Percentiles rank a stretch among this genome's conserved stretches.
phyloP scores from a whole-genome alignment of 2,329 filamentous ascomycete genomes.

The Penicillium glabrum region DNA sequence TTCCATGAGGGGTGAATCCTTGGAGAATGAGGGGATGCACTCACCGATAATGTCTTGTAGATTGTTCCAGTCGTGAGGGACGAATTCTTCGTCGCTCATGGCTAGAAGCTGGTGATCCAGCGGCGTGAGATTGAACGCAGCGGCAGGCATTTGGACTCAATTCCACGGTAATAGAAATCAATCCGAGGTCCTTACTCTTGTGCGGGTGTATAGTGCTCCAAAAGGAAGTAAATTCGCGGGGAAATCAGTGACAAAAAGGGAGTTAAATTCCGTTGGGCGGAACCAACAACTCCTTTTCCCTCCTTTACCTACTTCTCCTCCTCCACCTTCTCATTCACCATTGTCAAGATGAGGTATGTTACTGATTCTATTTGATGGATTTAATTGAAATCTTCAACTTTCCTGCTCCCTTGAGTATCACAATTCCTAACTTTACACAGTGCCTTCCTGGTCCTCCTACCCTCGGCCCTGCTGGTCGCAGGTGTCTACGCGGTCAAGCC shows the following conservation, averaged over 20 bases:
- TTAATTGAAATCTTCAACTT: background rate
- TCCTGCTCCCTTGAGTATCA: background rate
- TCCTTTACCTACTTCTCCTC: conserved; percentile 2
- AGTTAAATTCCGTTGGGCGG: conserved; percentile 23
- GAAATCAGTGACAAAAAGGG: conserved; percentile 13
- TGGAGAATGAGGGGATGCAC: conserved; percentile 14
- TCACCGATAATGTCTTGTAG: conserved; percentile 54
- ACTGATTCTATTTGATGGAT: background rate
- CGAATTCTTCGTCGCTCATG: conserved; percentile 54
- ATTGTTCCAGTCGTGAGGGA: conserved; percentile 53
- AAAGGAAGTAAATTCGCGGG: conserved; percentile 3
- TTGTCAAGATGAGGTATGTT: conserved; percentile 31
- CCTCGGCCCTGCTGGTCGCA: conserved; percentile 73
- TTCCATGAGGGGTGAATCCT: conserved; percentile 12
- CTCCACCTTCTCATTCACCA: background rate
- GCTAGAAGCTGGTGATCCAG: conserved; percentile 51
- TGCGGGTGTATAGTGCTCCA: background rate
- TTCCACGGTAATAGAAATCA: no score
- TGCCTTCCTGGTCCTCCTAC: conserved; percentile 75
- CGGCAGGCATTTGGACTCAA: background rate
- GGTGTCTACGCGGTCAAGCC: conserved; percentile 76
- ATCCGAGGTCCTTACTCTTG: background rate
- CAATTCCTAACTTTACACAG: conserved; percentile 20
- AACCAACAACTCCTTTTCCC: conserved; percentile 3
- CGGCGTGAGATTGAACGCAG: conserved; percentile 51